phyloP scores from a whole-genome alignment of 768 basidiomycete genomes.

The Nidularia pulvinata region DNA sequence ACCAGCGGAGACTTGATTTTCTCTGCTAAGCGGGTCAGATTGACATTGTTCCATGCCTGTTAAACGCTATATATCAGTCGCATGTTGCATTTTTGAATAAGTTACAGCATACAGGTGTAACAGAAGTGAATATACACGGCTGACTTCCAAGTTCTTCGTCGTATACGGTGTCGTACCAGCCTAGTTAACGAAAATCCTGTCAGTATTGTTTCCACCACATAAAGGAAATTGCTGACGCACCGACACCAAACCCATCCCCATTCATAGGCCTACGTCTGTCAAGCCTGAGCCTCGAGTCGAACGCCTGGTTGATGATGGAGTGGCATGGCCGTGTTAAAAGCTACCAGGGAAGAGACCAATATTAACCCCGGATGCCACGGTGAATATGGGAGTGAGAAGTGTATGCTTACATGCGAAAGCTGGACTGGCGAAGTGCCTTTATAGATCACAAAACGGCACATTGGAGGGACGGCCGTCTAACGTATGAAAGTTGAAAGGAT shows the following conservation, averaged over 20 bases:
- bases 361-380: too few relatives aligned
- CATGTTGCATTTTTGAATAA: neutral
- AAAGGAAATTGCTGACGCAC: slow-evolving; percentile 37
- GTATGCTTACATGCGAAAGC: slow-evolving; percentile 69
- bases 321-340: slow-evolving; percentile 94
- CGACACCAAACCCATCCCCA: slow-evolving; percentile 96
- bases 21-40: slow-evolving; percentile 91
- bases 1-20: slow-evolving; percentile 97
- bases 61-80: neutral
- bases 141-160: slow-evolving; percentile 84
- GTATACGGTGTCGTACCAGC: slow-evolving; percentile 91
- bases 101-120: slow-evolving; percentile 73
- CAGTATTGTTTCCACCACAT: neutral
- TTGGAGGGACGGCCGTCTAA: slow-evolving; percentile 21
- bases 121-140: slow-evolving; percentile 95
- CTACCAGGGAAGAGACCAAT: slow-evolving; percentile 25
- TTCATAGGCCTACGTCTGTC: slow-evolving; percentile 87
- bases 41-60: slow-evolving; percentile 97
- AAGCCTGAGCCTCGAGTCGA: slow-evolving; percentile 87
- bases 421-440: slow-evolving; percentile 95
- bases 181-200: slow-evolving; percentile 29
- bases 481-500: neutral
- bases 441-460: slow-evolving; percentile 95
- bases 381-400: slow-evolving; percentile 1
- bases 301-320: slow-evolving; percentile 97